phyloP scores from a whole-genome alignment of 495 filamentous ascomycete genomes.

The Lichenothelia convexa region DNA sequence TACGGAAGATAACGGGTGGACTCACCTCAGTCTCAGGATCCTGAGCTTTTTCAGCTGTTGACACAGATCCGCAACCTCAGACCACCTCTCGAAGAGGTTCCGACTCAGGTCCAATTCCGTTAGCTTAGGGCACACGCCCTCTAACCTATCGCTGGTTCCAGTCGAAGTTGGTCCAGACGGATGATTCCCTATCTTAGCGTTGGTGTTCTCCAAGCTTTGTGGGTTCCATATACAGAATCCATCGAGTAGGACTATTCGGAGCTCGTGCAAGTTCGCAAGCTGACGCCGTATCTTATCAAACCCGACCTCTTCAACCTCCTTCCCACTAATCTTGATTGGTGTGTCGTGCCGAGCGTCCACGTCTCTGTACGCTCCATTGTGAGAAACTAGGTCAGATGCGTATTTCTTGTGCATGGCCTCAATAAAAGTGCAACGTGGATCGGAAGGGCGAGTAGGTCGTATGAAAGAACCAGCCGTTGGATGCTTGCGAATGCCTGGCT shows the following conservation, averaged over 20 bases:
- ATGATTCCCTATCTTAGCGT: too few species aligned
- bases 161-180: not conserved
- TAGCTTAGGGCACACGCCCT: conserved; percentile 33
- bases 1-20: conserved; percentile 3
- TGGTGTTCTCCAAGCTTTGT: conserved; percentile 15
- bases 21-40: conserved; percentile 53
- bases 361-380: not conserved
- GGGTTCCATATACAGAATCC: conserved; percentile 39
- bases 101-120: conserved; percentile 71
- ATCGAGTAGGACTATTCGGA: conserved; percentile 70
- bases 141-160: conserved; percentile 6
- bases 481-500: conserved; percentile 42
- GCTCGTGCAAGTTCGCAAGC: conserved; percentile 55
- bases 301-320: conserved; percentile 84
- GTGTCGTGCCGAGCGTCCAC: conserved; percentile 16
- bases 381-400: conserved; percentile 30
- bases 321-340: conserved; percentile 56
- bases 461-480: conserved; percentile 70
- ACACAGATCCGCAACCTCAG: conserved; percentile 51
- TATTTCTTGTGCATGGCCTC: conserved; percentile 74
- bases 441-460: conserved; percentile 50
- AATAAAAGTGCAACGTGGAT: conserved; percentile 51
- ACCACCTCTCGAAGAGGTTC: conserved; percentile 54
- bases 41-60: conserved; percentile 40
- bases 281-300: conserved; percentile 81